A percentile compares a stretch with the other conserved stretches of the same genome.
Conservation (phyloP, 371 early-diverging fungal species). For the Haplosporangium sp. region DNA sequence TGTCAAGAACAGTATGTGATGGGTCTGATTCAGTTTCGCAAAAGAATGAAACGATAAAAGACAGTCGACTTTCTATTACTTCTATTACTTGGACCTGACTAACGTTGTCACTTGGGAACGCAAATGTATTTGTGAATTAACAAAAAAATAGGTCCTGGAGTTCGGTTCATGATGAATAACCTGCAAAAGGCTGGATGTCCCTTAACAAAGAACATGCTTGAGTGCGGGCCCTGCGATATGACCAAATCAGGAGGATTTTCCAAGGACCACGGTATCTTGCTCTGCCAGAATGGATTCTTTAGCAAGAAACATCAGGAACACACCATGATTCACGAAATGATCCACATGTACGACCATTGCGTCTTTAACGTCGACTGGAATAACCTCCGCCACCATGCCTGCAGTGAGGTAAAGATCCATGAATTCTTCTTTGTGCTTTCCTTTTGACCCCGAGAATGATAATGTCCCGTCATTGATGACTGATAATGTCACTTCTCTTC, state of each 20-base stretch:
- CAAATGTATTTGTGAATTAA: too few relatives aligned
- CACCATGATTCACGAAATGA: constrained; percentile 94
- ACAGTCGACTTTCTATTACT: not conserved
- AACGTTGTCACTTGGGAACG: too few relatives aligned
- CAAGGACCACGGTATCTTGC: constrained; percentile 79
- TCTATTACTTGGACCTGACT: too few relatives aligned
- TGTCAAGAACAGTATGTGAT: constrained; percentile 71
- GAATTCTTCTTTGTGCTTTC: not conserved
- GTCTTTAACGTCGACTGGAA: constrained; percentile 86
- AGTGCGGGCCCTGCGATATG: constrained; percentile 85
- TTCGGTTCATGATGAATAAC: constrained; percentile 86
- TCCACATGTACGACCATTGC: constrained; percentile 95
- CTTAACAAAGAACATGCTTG: constrained; percentile 69
- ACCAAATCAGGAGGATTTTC: constrained; percentile 86
- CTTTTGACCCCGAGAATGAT: not conserved
- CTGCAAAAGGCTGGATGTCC: constrained; percentile 77
- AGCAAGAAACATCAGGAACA: constrained; percentile 84
- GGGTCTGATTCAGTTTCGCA: not conserved
- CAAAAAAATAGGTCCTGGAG: constrained; percentile 74
- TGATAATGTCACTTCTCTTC: too few relatives aligned
- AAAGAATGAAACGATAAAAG: too few relatives aligned
- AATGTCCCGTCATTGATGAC: not conserved
- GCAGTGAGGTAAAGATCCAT: constrained; percentile 74
- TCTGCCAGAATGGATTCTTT: constrained; percentile 86
- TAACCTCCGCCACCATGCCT: constrained; percentile 91